Evolutionary conservation across 129 eudicot genomes (phyloP).

Genomic region (Saussurea involucrata): DNA sequence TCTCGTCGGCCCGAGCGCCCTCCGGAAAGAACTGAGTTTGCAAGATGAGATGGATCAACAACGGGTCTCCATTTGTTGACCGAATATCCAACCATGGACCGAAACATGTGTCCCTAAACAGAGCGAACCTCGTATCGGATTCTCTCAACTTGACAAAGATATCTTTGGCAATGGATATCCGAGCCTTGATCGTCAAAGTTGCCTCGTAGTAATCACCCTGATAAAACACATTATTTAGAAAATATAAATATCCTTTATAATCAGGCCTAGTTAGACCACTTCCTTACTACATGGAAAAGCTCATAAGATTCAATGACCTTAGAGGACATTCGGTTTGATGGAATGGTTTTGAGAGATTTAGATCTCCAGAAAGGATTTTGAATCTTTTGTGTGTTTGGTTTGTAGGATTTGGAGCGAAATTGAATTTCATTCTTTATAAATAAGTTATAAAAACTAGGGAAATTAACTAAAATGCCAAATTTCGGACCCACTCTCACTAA

Average conservation of each 20-base stretch:
- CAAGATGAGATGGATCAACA: not conserved
- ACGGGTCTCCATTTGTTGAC: not conserved
- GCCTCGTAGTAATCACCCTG: not conserved
- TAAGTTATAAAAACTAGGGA: too few species aligned
- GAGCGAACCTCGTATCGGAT: not conserved
- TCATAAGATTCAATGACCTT: too few species aligned
- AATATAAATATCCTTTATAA: too few species aligned
- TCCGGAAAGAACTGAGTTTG: not conserved
- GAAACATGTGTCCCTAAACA: not conserved
- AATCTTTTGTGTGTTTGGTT: too few species aligned
- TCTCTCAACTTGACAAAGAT: not conserved
- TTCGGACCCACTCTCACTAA: too few species aligned
- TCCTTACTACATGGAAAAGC: not conserved
- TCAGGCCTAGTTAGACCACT: too few species aligned
- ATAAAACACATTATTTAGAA: not conserved
- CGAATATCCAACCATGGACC: not conserved
- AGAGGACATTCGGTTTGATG: too few species aligned
- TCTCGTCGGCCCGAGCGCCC: not conserved
- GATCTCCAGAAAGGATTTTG: too few species aligned
- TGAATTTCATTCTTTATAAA: too few species aligned
- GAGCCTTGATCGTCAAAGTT: not conserved
- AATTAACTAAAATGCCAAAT: too few species aligned
- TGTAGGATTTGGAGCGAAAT: too few species aligned
- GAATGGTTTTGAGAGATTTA: too few species aligned
- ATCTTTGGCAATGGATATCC: not conserved